A percentile compares a stretch with the other conserved stretches of the same genome.
Evolutionary conservation across 441 rosid species (phyloP).

Genomic region (Croton laevigatus): DNA sequence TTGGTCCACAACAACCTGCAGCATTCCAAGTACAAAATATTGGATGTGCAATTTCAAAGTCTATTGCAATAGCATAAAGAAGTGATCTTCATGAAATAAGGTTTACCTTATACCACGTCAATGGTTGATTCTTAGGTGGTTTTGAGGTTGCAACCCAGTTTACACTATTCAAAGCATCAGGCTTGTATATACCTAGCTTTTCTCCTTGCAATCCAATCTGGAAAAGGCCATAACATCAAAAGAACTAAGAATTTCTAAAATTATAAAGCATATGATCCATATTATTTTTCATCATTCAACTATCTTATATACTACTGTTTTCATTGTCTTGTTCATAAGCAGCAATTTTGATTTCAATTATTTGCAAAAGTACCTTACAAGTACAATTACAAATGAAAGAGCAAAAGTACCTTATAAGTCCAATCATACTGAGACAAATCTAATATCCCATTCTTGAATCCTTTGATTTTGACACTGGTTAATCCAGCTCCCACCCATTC

Average conservation of each 20-base stretch:
- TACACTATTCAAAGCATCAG: slow-evolving; percentile 38
- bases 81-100: slow-evolving; percentile 3
- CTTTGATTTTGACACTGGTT: slow-evolving; percentile 69
- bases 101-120: slow-evolving; percentile 94
- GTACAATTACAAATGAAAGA: too few species aligned
- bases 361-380: background rate
- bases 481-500: slow-evolving; percentile 85
- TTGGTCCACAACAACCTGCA: slow-evolving; percentile 64
- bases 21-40: slow-evolving; percentile 13
- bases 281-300: background rate
- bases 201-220: slow-evolving; percentile 92
- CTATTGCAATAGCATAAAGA: background rate
- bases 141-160: slow-evolving; percentile 64
- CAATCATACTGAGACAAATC: slow-evolving; percentile 64
- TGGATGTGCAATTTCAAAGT: background rate
- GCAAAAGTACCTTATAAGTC: slow-evolving; percentile 72
- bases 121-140: slow-evolving; percentile 73
- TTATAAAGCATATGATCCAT: background rate
- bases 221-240: slow-evolving; percentile 19
- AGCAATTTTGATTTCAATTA: background rate
- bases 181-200: slow-evolving; percentile 56
- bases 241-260: slow-evolving; percentile 16
- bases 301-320: background rate
- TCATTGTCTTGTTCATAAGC: background rate
- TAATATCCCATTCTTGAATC: slow-evolving; percentile 63